Evolutionary conservation across 208 protist species (phyloP), one percentile per base, ranked within the genome.

Genomic region (Plasmodiophora brassicae): DNA sequence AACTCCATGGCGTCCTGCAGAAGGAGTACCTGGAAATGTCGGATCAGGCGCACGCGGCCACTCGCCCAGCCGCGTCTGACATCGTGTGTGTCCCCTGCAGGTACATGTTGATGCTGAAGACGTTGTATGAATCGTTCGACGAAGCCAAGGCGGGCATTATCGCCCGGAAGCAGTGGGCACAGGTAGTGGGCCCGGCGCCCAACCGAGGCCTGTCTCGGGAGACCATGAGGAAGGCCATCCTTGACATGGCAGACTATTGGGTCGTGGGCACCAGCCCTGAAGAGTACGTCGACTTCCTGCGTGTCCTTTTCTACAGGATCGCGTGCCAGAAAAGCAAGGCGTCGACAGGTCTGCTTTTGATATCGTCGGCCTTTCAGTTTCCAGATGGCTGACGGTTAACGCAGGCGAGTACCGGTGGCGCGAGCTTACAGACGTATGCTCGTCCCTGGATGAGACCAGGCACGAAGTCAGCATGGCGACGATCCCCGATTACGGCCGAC

Each of bases 251-350:
- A 14, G 65, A 5, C 41, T 5, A n/a, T 32, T 78, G 65, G 65
- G n/a, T 78, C 14, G n/a, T 38, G 14, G 41, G 10, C 32, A 14
- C 65, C 5, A 32, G 20, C 14, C n/a, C 65, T 44, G 65, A 5
- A 38, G 32, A n/a, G 65, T 78, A 78, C n/a, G 41, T 78, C n/a
- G 65, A 78, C 65, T 78, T 78, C 65, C n/a, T 78, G 14, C 5
- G n/a, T 14, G 41, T 44, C 10, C 65, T 78, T 32, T 78, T 78
- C n/a, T 78, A 38, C 41, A n/a, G 65, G n/a, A 78, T 78, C 65
- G 5, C 65, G 5, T 57, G 50, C 50, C 50, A 57, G 50, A 57
- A 57, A 57, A 57, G 20, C 50, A 57, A 25, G 25, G 14, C 50
- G 50, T 57, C 14, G 50, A 28, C 20, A 57, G 25, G 25, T 57